Evolutionary conservation across 108 stramenopile genomes (phyloP), one percentile per base, ranked within the genome.

Genomic region (Cyclotella choctawhatcheeana): DNA sequence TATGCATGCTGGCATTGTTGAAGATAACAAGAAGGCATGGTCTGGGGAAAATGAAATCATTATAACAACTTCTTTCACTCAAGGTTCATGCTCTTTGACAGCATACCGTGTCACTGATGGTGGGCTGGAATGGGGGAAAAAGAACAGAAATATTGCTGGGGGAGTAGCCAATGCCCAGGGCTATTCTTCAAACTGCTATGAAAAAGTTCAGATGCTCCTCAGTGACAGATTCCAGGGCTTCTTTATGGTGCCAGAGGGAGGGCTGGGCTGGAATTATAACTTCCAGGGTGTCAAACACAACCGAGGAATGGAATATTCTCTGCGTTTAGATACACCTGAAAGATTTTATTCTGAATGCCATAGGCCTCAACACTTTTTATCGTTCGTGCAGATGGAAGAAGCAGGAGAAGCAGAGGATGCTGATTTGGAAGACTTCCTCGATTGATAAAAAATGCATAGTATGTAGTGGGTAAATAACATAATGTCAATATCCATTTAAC

Each of bases 201-300:
- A 97, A 72, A 97, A 97, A 83, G 98, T 98, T 22, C 99, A 99
- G 78, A 97, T 99, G 96, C 84, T 98, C 10, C 77, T 99, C 20
- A 93, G 92, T 67, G 98, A 99, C 81, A 88, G 97, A 16, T 98
- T 98, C 93, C 86, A 95, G 52, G 99, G 99, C 0, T 97, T 97
- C 84, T 99, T 99, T 77, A 86, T 99, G 92, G 97, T 99, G 5
- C 98, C 99, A 10, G 85, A 90, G 48, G 90, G 90, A 37, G 96
- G 92, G 30, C 72, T 96, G 22, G 90, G 91, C 8, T 99, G 99
- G 99, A 99, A 99, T 76, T 99, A 97, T 82, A 98, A 98, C 83
- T 98, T 99, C 84, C 97, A 97, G 87, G 99, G 98, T 35, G 97
- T 98, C 35, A 98, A 97, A 74, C 97, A 97, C 84, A 88, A 80